Evolutionary conservation across 1,284 basidiomycete species (phyloP), one percentile per base, ranked within the genome.

Genomic region (Sphagnurus paluster): DNA sequence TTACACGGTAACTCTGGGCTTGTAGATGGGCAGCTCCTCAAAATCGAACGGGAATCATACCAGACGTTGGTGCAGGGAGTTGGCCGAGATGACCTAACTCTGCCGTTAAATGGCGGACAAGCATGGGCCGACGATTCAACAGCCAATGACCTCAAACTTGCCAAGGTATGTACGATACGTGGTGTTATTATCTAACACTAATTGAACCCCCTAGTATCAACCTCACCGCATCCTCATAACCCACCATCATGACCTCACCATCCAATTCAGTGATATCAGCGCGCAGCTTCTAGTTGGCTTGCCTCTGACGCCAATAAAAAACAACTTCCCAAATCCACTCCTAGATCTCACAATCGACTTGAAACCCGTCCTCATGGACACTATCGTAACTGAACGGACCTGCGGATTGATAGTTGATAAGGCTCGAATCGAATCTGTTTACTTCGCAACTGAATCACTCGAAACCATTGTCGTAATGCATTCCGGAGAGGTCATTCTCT

Each of bases 211-310:
- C 16, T 48, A 83, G 81, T 77, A 75, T 56, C 85, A 91, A 58
- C 75, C 76, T 8, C 80, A 78, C 56, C 80, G 88, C 14, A 65
- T 93, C 16, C 64, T 91, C n/a, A 66, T 86, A 1, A 86, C 86
- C 0, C 72, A 72, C 43, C 82, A 90, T 56, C 66, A 69, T 2
- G 82, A 92, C 58, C 67, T 80, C n/a, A 79, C 76, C 1, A 66
- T 93, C 17, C 77, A 74, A 41, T 84, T 90, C 57, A 75, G 77
- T 49, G 87, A 91, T 59, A 65, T 83, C 32, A 90, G 84, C 43
- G 72, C 82, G 0, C 86, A 88, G 46, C 68, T 90, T 2, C 71
- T 89, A 10, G 60, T 82, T 24, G 73, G 72, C 63, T 57, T 74
- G 51, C 53, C 68, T 48, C 49, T 73, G 52, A 50, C 63, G 59